These are phyloP conservation scores for Plasmodium falciparum DNA, from an alignment of 169 alveolate species.

Conservation along the genomic window DNA sequence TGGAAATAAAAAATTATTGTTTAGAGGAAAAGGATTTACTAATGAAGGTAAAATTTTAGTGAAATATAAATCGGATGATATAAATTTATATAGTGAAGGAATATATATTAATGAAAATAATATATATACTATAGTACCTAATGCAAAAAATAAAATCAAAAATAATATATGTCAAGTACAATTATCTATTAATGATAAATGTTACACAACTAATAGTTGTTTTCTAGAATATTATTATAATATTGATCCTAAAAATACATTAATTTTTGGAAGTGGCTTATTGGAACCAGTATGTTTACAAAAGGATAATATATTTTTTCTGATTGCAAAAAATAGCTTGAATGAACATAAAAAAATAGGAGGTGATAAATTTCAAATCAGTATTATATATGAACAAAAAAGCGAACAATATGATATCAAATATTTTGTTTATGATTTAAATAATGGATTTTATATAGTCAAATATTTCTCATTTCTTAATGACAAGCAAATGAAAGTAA, in stretches of 20 bases:
- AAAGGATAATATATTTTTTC: constrained; percentile 40
- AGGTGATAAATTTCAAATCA: constrained; percentile 61
- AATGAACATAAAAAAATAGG: constrained; percentile 68
- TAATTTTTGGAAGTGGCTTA: constrained; percentile 64
- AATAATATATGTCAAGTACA: constrained; percentile 64
- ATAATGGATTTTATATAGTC: constrained; percentile 56
- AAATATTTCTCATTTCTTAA: constrained; percentile 47
- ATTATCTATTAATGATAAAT: constrained; percentile 66
- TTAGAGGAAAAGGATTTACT: constrained; percentile 64
- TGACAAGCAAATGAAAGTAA: neutral
- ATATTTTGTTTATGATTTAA: constrained; percentile 40
- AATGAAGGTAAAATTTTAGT: constrained; percentile 56
- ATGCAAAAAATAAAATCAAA: constrained; percentile 43
- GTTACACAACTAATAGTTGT: constrained; percentile 67
- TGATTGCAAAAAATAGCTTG: constrained; percentile 54
- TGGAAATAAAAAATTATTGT: constrained; percentile 51
- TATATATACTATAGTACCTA: constrained; percentile 60
- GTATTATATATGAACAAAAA: constrained; percentile 37
- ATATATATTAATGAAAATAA: constrained; percentile 66
- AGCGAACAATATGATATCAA: constrained; percentile 16
- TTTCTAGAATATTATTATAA: constrained; percentile 49
- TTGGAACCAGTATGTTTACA: constrained; percentile 64
- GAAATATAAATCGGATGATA: constrained; percentile 45
- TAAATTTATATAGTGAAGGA: constrained; percentile 51
- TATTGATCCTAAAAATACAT: constrained; percentile 50